A percentile compares a stretch with the other conserved stretches of the same genome.
These are phyloP conservation scores for Phytophthora kernoviae DNA, from an alignment of 352 stramenopile genomes.

Conservation along the genomic window DNA sequence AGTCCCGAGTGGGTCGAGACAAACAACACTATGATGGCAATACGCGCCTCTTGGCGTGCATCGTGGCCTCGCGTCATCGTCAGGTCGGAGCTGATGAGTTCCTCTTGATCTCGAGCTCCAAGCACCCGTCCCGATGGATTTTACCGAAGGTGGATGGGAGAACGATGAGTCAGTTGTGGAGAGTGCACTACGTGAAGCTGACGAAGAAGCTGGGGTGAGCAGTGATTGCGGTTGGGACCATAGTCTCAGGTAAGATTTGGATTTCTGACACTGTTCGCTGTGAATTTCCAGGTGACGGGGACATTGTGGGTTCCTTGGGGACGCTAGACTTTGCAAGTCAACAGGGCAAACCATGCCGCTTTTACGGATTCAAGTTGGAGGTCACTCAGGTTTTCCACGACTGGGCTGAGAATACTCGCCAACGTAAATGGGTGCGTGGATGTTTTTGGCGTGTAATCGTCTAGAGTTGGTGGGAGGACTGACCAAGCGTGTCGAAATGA, in stretches of 20 bases:
- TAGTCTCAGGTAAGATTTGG: not conserved
- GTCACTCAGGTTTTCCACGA: slow-evolving; percentile 46
- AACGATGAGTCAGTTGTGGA: slow-evolving; percentile 92
- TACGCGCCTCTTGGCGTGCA: slow-evolving; percentile 61
- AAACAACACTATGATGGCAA: slow-evolving; percentile 73
- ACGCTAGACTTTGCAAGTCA: slow-evolving; percentile 52
- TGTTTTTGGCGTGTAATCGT: not conserved
- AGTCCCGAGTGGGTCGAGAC: slow-evolving; percentile 64
- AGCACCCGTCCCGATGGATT: slow-evolving; percentile 91
- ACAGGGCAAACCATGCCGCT: slow-evolving; percentile 51
- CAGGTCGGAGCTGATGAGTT: slow-evolving; percentile 16
- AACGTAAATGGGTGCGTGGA: slow-evolving; percentile 57
- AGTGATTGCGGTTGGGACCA: not conserved
- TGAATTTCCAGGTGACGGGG: slow-evolving; percentile 41
- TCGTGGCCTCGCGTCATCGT: slow-evolving; percentile 38
- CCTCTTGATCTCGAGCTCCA: slow-evolving; percentile 92
- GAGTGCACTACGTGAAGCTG: slow-evolving; percentile 91
- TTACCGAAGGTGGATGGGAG: slow-evolving; percentile 97
- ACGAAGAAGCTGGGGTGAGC: slow-evolving; percentile 92
- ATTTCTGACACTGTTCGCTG: not conserved
- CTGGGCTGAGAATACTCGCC: slow-evolving; percentile 62
- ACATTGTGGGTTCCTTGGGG: slow-evolving; percentile 47
- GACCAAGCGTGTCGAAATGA: not conserved
- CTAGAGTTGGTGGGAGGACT: not conserved
- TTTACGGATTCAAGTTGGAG: slow-evolving; percentile 52